Evolutionary conservation across 2,329 filamentous ascomycete species (phyloP), one percentile per base, ranked within the genome.

Genomic region (Botrytis deweyae): DNA sequence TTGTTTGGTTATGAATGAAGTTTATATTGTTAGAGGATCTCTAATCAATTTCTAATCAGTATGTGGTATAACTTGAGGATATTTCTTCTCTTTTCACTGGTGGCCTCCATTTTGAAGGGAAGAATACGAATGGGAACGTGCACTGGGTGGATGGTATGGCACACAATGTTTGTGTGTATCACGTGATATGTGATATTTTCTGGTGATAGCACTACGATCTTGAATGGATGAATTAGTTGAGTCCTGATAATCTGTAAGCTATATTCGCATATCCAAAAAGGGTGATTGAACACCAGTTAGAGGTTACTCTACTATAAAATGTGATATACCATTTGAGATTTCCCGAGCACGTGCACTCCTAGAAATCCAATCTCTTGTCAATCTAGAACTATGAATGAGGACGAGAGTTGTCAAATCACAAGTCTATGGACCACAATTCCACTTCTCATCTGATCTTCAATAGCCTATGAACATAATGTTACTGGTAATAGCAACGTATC

Each of bases 181-280:
- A 67, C 65, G 46, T 67, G 65, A 55, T 18, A 9, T 18, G 9
- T 4, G 1, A 0, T 9, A 12, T 3, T 7, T n/a, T 58, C 4
- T 18, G 52, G n/a, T 9, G n/a, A 9, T n/a, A 58, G n/a, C 14
- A 29, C 10, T 40, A 22, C 33, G 10, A 22, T 40, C 44, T 46
- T 55, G 33, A 4, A 29, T 40, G 46, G 22, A 38, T 9, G 4
- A 20, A 29, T 52, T 5, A 0, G 1, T 55, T 16, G 25, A 8
- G 8, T 40, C 0, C 7, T 29, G 4, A 29, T 0, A 7, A 14
- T 40, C 14, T 67, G 2, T 10, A 55, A 4, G 25, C 25, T 55
- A 40, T 8, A 1, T 4, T 40, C 9, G 3, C 0, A 25, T 4
- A n/a, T 40, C 1, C n/a, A 18, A 44, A 3, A 10, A 64, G 6